These are phyloP conservation scores for Saccharomyces hybrid DNA, from an alignment of 1,139 yeast genomes.

Conservation along the genomic window DNA sequence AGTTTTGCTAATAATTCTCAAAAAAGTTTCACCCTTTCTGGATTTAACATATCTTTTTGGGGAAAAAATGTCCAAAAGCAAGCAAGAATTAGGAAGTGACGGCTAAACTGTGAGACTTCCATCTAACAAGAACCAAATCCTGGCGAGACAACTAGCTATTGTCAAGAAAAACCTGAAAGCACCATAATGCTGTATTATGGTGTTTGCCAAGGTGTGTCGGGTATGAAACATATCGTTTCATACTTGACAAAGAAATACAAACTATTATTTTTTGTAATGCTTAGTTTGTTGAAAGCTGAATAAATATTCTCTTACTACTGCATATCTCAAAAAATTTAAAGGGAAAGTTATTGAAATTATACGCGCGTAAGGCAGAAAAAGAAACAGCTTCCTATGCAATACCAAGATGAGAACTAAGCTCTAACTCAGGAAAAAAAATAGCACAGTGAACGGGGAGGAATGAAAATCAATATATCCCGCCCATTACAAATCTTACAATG, in stretches of 20 bases:
- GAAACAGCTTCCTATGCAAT: background rate
- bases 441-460: slow-evolving; percentile 4
- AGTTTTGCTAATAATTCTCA: no score
- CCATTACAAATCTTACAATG: slow-evolving; percentile 28
- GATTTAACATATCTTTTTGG: no score
- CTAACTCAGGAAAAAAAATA: background rate
- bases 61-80: no score
- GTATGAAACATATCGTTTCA: background rate
- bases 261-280: background rate
- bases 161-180: no score
- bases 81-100: no score
- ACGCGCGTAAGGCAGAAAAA: background rate
- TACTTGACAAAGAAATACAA: background rate
- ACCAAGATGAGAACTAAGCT: background rate
- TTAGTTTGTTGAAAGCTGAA: background rate
- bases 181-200: no score
- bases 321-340: background rate
- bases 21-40: no score
- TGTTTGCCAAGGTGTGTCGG: background rate
- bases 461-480: slow-evolving; percentile 24
- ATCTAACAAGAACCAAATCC: no score
- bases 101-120: no score
- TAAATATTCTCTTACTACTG: background rate
- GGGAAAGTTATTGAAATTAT: background rate
- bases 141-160: no score